A percentile compares a stretch with the other conserved stretches of the same genome.
These are phyloP conservation scores for Orbilia oligospora DNA, from an alignment of 2,329 filamentous ascomycete genomes.

Conservation along the genomic window DNA sequence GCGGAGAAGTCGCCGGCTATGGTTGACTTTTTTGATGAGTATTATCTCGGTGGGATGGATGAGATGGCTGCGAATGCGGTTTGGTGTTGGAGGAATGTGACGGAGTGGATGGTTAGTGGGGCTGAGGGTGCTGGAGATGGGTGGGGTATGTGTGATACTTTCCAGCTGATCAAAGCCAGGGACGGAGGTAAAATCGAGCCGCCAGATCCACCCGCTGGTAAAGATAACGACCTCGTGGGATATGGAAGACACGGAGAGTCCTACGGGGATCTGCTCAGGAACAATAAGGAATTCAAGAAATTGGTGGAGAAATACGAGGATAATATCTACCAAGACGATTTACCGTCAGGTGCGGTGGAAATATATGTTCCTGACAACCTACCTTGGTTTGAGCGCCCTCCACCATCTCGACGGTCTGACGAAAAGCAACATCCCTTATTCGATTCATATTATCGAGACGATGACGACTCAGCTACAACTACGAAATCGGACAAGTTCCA, in stretches of 20 bases:
- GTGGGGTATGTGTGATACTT: constrained; percentile 64
- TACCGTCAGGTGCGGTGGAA: constrained; percentile 31
- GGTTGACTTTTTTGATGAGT: constrained; percentile 62
- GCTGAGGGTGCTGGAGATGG: constrained; percentile 60
- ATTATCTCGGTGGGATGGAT: constrained; percentile 63
- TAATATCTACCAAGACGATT: constrained; percentile 46
- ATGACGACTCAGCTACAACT: constrained; percentile 13
- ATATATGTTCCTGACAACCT: constrained; percentile 36
- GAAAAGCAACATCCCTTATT: constrained; percentile 13
- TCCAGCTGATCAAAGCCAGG: constrained; percentile 62
- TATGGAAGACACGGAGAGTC: neutral
- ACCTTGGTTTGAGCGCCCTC: constrained; percentile 27
- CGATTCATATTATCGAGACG: neutral
- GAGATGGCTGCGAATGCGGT: constrained; percentile 63
- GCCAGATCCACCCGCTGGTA: constrained; percentile 28
- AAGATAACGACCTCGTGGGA: neutral
- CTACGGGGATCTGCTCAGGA: constrained; percentile 10
- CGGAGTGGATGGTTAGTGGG: constrained; percentile 62
- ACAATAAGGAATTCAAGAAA: constrained; percentile 13
- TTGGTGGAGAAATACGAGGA: constrained; percentile 43
- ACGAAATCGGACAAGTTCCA: constrained; percentile 39
- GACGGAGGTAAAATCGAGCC: constrained; percentile 51
- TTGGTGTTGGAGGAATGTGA: constrained; percentile 63
- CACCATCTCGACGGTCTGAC: constrained; percentile 12
- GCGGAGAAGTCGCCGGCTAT: constrained; percentile 62